Conservation (phyloP, 345 rosid genomes). For the Populus simonii region DNA sequence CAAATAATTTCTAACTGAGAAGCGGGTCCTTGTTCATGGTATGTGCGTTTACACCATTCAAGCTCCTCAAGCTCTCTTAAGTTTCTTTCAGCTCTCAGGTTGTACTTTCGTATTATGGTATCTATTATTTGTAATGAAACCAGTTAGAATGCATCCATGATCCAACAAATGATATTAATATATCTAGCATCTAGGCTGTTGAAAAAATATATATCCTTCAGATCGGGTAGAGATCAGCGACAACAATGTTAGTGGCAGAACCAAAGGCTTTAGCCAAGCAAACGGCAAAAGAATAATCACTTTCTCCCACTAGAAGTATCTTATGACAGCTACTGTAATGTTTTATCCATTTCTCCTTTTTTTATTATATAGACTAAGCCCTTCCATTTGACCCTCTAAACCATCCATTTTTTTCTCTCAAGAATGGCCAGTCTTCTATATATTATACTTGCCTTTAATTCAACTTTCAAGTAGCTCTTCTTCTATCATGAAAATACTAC, state of each 20-base stretch:
- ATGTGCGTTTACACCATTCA: conserved; percentile 34
- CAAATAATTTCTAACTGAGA: too few species aligned
- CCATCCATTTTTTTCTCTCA: neutral
- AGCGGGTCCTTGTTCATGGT: conserved; percentile 14
- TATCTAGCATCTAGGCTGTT: neutral
- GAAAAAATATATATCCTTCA: conserved; percentile 7
- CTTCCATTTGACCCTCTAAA: neutral
- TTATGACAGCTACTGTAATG: conserved; percentile 38
- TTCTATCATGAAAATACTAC: too few species aligned
- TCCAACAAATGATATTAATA: too few species aligned
- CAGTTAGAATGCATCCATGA: too few species aligned
- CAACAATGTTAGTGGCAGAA: conserved; percentile 42
- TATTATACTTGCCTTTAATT: too few species aligned
- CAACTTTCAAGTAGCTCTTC: too few species aligned
- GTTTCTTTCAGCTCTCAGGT: neutral
- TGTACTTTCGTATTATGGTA: neutral
- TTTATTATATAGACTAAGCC: neutral
- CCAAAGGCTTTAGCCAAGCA: conserved; percentile 51
- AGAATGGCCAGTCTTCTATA: too few species aligned
- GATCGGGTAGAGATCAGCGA: conserved; percentile 43
- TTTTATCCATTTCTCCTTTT: conserved; percentile 30
- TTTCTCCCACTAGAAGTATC: conserved; percentile 53
- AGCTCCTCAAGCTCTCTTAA: conserved; percentile 23
- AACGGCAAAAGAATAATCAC: conserved; percentile 52
- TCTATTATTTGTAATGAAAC: too few species aligned